Base-by-base conservation (phyloP, 208 protist genomes). In the Leishmania major region DNA sequence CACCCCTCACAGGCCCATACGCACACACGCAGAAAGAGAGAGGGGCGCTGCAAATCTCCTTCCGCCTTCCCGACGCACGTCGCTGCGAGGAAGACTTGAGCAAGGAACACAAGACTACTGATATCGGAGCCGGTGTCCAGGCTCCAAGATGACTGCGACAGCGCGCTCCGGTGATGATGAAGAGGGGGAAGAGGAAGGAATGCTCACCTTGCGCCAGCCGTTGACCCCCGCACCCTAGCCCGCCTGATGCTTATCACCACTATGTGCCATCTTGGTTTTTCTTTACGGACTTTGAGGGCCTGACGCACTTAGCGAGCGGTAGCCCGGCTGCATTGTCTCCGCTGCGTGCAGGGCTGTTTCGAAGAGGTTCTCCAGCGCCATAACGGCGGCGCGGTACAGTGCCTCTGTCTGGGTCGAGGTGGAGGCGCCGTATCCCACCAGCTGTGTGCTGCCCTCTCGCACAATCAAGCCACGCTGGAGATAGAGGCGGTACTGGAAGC, bases 401-500 rank as follows among this genome's bases (percentile, higher is more conserved):
- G 95, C 95, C 22, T 91, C 84, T 3, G 81, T 31, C 40, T 86
- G 69, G 11, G 79, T 80, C 35, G 71, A 79, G 69, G 67, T 79
- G 79, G 80, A 90, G 40, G 37, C 83, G 28, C 89, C 95, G 80
- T 91, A 94, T 53, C 95, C 94, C 17, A 96, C 88, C 19, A 97
- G 79, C 81, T 97, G 95, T 31, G 87, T 86, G 55, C 91, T 88
- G 0, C 92, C 90, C 51, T 87, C 86, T 53, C 84, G 87, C 76
- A 87, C 80, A 79, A 88, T 82, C 51, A 84, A 85, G 70, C 88
- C 85, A 55, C 67, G 78, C 83, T 96, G 93, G 59, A 95, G 80
- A 70, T 95, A 95, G 72, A 95, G 87, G 55, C 92, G 92, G 70
- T 89, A 96, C 83, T 93, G 84, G 82, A 91, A 92, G 31, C 83